A percentile compares a stretch with the other conserved stretches of the same genome.
phyloP scores from a whole-genome alignment of 768 basidiomycete species.

The Amanita pseudoporphyria region DNA sequence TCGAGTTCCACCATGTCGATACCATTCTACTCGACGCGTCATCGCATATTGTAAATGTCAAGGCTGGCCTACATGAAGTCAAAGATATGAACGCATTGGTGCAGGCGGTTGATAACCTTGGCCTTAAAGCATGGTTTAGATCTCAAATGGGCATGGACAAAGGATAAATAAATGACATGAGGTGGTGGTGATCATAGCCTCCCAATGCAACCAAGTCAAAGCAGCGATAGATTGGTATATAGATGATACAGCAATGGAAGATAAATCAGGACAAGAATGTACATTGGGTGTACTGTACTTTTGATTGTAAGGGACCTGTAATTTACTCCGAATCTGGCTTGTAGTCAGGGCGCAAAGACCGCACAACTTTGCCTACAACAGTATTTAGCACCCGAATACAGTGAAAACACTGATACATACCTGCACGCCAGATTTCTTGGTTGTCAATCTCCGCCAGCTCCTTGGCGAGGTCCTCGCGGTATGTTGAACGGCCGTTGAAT shows the following conservation, averaged over 20 bases:
- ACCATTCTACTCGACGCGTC: conserved; percentile 19
- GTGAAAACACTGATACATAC: conserved; percentile 26
- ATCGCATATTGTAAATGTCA: conserved; percentile 16
- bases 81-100: conserved; percentile 25
- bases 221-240: neutral
- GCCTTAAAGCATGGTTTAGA: conserved; percentile 29
- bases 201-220: neutral
- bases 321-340: conserved; percentile 49
- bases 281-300: neutral
- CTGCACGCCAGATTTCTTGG: conserved; percentile 98
- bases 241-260: neutral
- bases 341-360: conserved; percentile 80
- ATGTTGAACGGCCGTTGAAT: conserved; percentile 88
- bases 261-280: neutral
- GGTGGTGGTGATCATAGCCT: neutral
- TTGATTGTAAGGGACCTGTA: neutral
- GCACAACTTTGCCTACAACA: conserved; percentile 74
- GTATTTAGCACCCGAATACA: neutral
- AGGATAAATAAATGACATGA: conserved; percentile 7
- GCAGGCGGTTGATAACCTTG: conserved; percentile 20
- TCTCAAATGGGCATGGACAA: conserved; percentile 26
- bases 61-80: conserved; percentile 27
- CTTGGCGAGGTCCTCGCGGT: conserved; percentile 86
- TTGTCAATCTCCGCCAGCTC: conserved; percentile 93
- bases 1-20: conserved; percentile 34